Percentiles rank a stretch among this genome's conserved stretches.
Conservation (phyloP, 176 grass and related monocot genomes). For the Oryza glaberrima region DNA sequence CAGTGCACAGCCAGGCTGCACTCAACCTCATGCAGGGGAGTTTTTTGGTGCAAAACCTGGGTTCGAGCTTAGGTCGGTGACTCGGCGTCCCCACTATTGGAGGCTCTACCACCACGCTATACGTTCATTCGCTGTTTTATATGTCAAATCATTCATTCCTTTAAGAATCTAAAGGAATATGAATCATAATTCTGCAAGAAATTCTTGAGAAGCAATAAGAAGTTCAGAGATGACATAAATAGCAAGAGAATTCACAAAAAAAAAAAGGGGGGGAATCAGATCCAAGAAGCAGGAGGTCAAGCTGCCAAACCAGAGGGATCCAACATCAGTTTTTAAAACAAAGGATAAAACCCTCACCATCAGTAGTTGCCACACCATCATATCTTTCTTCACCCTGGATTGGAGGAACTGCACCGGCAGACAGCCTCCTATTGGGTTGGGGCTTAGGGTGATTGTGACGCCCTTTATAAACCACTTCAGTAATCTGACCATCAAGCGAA, state of each 20-base stretch:
- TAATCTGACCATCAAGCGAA: conserved; percentile 85
- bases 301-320: conserved; percentile 9
- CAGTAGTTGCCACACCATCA: conserved; percentile 49
- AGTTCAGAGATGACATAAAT: background rate
- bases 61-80: too few relatives aligned
- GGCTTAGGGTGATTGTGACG: conserved; percentile 91
- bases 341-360: conserved; percentile 58
- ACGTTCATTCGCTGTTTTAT: background rate
- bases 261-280: background rate
- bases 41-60: too few relatives aligned
- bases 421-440: conserved; percentile 72
- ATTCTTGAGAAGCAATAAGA: conserved; percentile 3
- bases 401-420: conserved; percentile 58
- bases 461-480: conserved; percentile 92
- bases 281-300: conserved; percentile 12
- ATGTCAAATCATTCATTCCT: conserved; percentile 8
- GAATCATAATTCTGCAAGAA: background rate
- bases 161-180: background rate
- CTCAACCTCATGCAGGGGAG: too few relatives aligned
- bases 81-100: too few relatives aligned
- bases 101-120: too few relatives aligned
- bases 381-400: conserved; percentile 74
- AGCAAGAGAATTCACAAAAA: background rate
- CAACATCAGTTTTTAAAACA: conserved; percentile 11
- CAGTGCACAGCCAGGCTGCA: too few relatives aligned